phyloP scores from a whole-genome alignment of 2,329 filamentous ascomycete genomes.

The Elsinoe fawcettii region DNA sequence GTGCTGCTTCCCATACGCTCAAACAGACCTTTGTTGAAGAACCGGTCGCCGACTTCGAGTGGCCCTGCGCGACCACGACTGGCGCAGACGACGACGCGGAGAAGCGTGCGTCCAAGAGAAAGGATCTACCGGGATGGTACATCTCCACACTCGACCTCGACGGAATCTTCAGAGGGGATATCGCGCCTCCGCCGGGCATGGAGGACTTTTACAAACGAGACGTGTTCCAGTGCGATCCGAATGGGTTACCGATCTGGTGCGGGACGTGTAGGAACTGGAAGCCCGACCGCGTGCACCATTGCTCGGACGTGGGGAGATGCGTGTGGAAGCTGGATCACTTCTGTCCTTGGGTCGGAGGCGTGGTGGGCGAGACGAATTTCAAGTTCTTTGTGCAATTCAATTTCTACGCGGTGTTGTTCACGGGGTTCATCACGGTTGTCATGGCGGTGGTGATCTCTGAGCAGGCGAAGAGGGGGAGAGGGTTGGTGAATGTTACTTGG shows the following conservation, averaged over 20 bases:
- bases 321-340: conserved; percentile 91
- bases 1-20: conserved; percentile 14
- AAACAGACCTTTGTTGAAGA: conserved; percentile 14
- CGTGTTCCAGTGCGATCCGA: conserved; percentile 72
- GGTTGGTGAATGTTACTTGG: conserved; percentile 49
- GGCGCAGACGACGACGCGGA: conserved; percentile 17
- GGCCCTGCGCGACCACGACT: conserved; percentile 20
- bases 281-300: conserved; percentile 80
- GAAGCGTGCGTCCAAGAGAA: conserved; percentile 14
- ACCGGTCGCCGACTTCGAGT: conserved; percentile 11
- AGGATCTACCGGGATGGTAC: conserved; percentile 23
- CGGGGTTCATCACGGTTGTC: conserved; percentile 54
- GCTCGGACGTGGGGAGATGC: conserved; percentile 70
- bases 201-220: conserved; percentile 75
- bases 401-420: conserved; percentile 63
- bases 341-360: conserved; percentile 87
- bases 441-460: conserved; percentile 57
- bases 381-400: conserved; percentile 92
- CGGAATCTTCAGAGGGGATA: conserved; percentile 22
- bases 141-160: conserved; percentile 23
- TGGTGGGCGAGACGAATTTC: conserved; percentile 76
- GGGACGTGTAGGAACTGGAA: conserved; percentile 79
- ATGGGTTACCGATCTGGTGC: conserved; percentile 84
- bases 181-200: conserved; percentile 57
- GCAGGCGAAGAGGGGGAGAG: conserved; percentile 18